A percentile compares a stretch with the other conserved stretches of the same genome.
Conservation (phyloP, 23 red algal species). For the Gracilaria caudata region DNA sequence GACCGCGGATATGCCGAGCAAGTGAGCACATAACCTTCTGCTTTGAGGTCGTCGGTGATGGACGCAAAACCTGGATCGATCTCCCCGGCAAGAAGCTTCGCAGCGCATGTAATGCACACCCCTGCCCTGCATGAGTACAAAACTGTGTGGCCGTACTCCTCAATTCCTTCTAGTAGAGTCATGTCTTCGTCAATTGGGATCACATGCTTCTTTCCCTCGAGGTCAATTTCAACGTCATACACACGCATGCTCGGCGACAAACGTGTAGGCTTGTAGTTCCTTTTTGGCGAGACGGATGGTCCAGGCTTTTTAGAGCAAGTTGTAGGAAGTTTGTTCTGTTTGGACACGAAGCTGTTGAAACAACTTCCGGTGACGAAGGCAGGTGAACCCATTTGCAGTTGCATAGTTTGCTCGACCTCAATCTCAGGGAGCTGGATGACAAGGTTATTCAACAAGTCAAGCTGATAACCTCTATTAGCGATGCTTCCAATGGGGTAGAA, state of each 20-base stretch:
- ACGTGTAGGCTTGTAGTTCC: not conserved
- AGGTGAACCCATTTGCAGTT: not conserved
- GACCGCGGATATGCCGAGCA: conserved; percentile 78
- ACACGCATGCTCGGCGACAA: conserved; percentile 45
- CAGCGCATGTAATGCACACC: conserved; percentile 91
- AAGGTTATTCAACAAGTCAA: not conserved
- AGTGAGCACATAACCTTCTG: conserved; percentile 83
- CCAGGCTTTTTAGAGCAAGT: not conserved
- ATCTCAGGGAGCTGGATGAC: not conserved
- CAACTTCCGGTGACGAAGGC: conserved; percentile 1
- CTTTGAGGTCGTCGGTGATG: conserved; percentile 68
- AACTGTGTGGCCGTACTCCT: conserved; percentile 65
- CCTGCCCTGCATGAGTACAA: conserved; percentile 86
- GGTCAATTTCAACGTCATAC: conserved; percentile 60
- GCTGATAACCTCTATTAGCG: not conserved
- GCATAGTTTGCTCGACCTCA: not conserved
- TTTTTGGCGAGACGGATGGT: conserved; percentile 2
- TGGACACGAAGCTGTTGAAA: conserved; percentile 10
- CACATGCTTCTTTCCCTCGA: conserved; percentile 51
- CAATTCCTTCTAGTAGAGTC: conserved; percentile 82
- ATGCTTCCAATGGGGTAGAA: not conserved
- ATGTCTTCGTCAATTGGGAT: conserved; percentile 81
- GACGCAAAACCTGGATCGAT: conserved; percentile 80
- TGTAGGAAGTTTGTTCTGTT: not conserved
- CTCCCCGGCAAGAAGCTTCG: conserved; percentile 76